A percentile compares a stretch with the other conserved stretches of the same genome.
Conservation (phyloP, 345 rosid species). For the Lagerstroemia speciosa region DNA sequence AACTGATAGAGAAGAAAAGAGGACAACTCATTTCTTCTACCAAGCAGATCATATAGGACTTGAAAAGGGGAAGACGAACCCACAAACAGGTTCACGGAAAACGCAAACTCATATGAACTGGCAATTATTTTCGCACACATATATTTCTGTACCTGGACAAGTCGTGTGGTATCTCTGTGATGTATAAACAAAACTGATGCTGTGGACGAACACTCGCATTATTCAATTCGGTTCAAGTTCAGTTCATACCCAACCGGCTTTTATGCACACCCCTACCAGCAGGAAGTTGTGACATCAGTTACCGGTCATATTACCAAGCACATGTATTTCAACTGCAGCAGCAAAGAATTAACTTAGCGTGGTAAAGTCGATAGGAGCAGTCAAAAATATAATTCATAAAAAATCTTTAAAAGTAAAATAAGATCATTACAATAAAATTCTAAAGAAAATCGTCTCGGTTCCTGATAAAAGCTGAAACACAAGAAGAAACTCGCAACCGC, state of each 20-base stretch:
- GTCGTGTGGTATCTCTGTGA: neutral
- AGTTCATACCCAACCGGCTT: no score
- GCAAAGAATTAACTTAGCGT: neutral
- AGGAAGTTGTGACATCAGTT: neutral
- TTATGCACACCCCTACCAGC: no score
- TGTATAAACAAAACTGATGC: neutral
- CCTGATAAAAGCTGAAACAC: no score
- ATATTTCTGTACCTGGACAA: neutral
- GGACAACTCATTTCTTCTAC: neutral
- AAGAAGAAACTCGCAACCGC: no score
- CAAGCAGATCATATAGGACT: neutral
- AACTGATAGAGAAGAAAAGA: no score
- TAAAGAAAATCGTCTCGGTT: no score
- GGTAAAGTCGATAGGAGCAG: neutral
- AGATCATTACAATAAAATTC: no score
- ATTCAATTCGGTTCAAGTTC: no score
- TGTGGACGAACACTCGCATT: neutral
- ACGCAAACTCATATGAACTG: neutral
- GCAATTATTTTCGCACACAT: neutral
- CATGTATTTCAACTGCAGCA: conserved; percentile 60
- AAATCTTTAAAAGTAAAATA: no score
- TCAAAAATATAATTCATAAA: no score
- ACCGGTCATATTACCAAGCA: conserved; percentile 70
- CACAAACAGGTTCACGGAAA: neutral
- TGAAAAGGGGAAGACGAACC: neutral